Base-by-base conservation (phyloP, 202 grass and related monocot genomes). In the Saccharum hybrid region DNA sequence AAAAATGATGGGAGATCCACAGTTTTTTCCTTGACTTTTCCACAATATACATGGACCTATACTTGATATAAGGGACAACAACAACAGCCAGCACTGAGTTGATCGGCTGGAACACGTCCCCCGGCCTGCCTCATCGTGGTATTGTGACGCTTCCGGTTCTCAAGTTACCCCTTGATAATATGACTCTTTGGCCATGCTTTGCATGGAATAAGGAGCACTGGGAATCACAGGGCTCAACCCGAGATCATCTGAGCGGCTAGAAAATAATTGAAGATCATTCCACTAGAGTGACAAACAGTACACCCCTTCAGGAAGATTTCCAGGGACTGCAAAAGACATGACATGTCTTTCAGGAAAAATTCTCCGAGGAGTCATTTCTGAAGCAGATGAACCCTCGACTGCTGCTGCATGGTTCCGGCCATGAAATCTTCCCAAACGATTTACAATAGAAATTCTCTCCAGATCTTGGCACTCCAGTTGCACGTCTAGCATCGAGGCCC, bases 391-490 rank as follows among this genome's bases (percentile, higher is more conserved):
- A 48, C 77, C 74, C 81, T 92, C 91, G 0, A 90, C 76, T 45
- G 79, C 83, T n/a, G 81, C 86, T 66, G 84, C 75, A 86, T 94
- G 93, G 46, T 83, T 86, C 78, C 93, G 86, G 16, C 90, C 91
- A 90, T 99, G 97, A 71, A 99, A 99, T 80, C 89, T 99, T 88
- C 97, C 97, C 80, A 99, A 74, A 37, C 93, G 89, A 76, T 99
- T 99, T 79, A 99, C 88, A 82, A 99, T 89, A 40, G 91, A 97
- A 83, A 99, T 96, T 84, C 93, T 96, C 82, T 99, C 97, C 91
- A 99, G 85, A 71, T 99, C 97, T 75, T 97, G 97, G 84, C 93
- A 96, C 63, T 99, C 97, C 74, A 99, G 79, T 76, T 86, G 97
- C 72, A 94, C 82, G 71, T 99, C 97, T 79, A 99, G 84, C 78